Base-by-base conservation (phyloP, 2,329 filamentous ascomycete species). In the Amphichorda felina region DNA sequence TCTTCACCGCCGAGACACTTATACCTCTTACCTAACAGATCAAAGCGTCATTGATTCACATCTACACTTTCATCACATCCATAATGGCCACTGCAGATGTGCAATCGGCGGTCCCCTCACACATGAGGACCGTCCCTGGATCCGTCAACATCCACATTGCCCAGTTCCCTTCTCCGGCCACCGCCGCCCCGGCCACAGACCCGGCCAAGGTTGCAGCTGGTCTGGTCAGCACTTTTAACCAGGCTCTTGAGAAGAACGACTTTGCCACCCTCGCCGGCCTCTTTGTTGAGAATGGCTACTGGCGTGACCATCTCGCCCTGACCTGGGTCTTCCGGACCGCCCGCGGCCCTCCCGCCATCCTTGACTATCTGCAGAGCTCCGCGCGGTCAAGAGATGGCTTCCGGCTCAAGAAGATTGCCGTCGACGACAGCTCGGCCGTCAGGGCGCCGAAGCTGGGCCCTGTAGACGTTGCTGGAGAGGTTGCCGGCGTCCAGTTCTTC, bases 401-500 rank as follows among this genome's bases (percentile, higher is more conserved):
- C 4, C 55, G 60, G 0, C 43, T 75, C 1, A 55, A 52, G 8
- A 57, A 54, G 10, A 38, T 79, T 1, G 47, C 57, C 1, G 45
- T 72, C 3, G 71, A 75, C 35, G 70, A 74, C 33, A 50, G 53
- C 1, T 55, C 63, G 0, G 44, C 60, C 0, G 54, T 57, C n/a
- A 58, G 61, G 7, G 49, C 59, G 1, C 71, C 73, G 0, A 53
- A 58, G 25, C 39, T 61, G 2, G 48, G 55, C 0, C 51, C 63
- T 0, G 60, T 81, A 4, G 73, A 78, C 44, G 60, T 53, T 0
- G 50, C 57, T 2, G 66, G 61, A n/a, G 54, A 59, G 15, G 64
- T 64, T 10, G 59, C 56, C 24, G 72, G 72, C 2, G 56, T 84
- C 0, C 61, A 70, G 33, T 70, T 72, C 39, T 79, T 75, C 43